Conservation (phyloP, 306 rosid genomes). For the Neltuma alba region DNA sequence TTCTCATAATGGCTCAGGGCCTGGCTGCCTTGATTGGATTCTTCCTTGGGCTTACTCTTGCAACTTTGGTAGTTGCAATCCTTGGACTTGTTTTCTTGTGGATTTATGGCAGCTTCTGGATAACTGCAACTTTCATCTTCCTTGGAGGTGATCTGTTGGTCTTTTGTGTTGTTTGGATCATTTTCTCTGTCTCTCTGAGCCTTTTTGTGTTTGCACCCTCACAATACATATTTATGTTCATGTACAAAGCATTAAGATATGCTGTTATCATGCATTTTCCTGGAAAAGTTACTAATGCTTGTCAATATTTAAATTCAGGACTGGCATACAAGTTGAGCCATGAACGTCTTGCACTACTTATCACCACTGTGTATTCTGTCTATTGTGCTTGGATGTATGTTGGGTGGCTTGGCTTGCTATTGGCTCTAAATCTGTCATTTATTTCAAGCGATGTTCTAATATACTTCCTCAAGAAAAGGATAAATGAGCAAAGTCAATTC, state of each 20-base stretch:
- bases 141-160: constrained; percentile 78
- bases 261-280: constrained; percentile 19
- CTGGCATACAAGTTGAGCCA: constrained; percentile 72
- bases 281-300: constrained; percentile 44
- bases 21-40: constrained; percentile 71
- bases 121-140: constrained; percentile 64
- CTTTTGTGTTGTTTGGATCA: constrained; percentile 26
- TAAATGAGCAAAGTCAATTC: constrained; percentile 70
- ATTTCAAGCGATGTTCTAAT: constrained; percentile 84
- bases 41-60: constrained; percentile 68
- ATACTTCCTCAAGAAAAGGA: constrained; percentile 77
- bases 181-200: constrained; percentile 14
- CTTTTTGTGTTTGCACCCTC: constrained; percentile 6
- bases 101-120: constrained; percentile 98
- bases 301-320: constrained; percentile 59
- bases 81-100: constrained; percentile 77
- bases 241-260: constrained; percentile 1
- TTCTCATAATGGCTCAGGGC: constrained; percentile 53
- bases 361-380: constrained; percentile 75
- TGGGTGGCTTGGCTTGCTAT: constrained; percentile 88
- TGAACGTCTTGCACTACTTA: constrained; percentile 74
- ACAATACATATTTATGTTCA: not conserved
- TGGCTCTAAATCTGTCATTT: constrained; percentile 83
- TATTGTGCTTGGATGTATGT: constrained; percentile 85
- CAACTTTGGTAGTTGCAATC: constrained; percentile 71